These are phyloP conservation scores for Hypoxylon sp. DNA, from an alignment of 2,329 filamentous ascomycete genomes.

Conservation along the genomic window DNA sequence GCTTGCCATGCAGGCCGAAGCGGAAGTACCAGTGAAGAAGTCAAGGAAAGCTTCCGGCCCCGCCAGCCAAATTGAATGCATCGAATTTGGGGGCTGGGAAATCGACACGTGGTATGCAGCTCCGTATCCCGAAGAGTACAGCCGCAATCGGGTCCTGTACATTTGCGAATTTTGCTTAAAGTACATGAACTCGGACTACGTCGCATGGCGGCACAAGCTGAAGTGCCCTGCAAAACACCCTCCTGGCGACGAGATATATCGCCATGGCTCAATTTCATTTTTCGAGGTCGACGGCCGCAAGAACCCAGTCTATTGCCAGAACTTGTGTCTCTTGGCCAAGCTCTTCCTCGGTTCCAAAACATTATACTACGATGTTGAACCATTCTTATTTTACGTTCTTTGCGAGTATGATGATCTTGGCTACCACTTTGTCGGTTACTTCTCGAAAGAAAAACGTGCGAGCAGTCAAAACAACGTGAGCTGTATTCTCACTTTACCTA, in stretches of 20 bases:
- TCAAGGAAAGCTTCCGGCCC: slow-evolving; percentile 84
- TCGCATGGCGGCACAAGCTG: slow-evolving; percentile 96
- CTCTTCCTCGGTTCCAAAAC: slow-evolving; percentile 99
- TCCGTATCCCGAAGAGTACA: slow-evolving; percentile 98
- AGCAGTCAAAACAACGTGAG: slow-evolving; percentile 98
- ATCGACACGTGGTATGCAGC: slow-evolving; percentile 99
- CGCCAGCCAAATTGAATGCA: slow-evolving; percentile 97
- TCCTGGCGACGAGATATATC: slow-evolving; percentile 97
- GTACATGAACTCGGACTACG: slow-evolving; percentile 99
- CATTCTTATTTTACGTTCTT: slow-evolving; percentile 97
- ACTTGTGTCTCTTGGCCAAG: slow-evolving; percentile 94
- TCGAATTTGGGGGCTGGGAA: slow-evolving; percentile 97
- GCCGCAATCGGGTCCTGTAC: slow-evolving; percentile 94
- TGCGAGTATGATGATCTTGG: slow-evolving; percentile 93
- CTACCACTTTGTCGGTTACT: slow-evolving; percentile 99
- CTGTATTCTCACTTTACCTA: slow-evolving; percentile 94
- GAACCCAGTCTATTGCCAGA: slow-evolving; percentile 98
- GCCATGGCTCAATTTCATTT: slow-evolving; percentile 90
- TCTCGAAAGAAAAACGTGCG: slow-evolving; percentile 97
- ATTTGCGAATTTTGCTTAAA: slow-evolving; percentile 99
- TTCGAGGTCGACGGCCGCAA: slow-evolving; percentile 98
- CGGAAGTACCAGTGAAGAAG: slow-evolving; percentile 74
- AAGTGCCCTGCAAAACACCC: slow-evolving; percentile 98
- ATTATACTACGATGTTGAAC: slow-evolving; percentile 97
- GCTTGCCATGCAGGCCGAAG: slow-evolving; percentile 73